These are phyloP conservation scores for Nemania abortiva DNA, from an alignment of 2,329 filamentous ascomycete species.

Conservation along the genomic window DNA sequence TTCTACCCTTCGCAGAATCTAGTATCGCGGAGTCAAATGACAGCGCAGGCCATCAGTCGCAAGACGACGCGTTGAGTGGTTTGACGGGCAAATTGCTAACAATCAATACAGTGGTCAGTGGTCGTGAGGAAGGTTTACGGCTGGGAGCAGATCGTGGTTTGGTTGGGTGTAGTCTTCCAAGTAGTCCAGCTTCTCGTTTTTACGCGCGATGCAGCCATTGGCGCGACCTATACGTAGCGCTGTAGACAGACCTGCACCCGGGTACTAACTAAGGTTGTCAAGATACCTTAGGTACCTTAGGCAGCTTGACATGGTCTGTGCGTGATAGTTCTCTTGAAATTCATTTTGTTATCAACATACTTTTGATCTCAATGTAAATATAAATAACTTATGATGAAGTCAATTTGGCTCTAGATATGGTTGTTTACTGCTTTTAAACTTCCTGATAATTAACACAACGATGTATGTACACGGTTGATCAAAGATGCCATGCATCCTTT, in stretches of 20 bases:
- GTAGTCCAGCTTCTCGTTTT: slow-evolving; percentile 35
- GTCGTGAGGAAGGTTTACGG: slow-evolving; percentile 8
- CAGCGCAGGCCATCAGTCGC: slow-evolving; percentile 15
- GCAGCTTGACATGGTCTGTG: not conserved
- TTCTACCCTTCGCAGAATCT: not conserved
- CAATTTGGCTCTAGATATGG: no score
- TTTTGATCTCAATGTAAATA: no score
- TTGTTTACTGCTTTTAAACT: no score
- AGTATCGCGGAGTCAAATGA: slow-evolving; percentile 12
- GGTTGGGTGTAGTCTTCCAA: slow-evolving; percentile 11
- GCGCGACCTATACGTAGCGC: slow-evolving; percentile 23
- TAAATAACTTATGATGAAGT: no score
- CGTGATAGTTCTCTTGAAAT: no score
- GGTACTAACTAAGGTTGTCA: no score
- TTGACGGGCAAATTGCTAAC: slow-evolving; percentile 6
- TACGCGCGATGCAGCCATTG: slow-evolving; percentile 34
- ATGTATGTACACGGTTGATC: no score
- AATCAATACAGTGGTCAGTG: slow-evolving; percentile 6
- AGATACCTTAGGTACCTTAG: not conserved
- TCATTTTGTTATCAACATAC: no score
- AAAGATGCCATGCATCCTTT: no score
- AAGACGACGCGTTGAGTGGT: not conserved
- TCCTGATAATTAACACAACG: no score
- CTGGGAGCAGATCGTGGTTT: slow-evolving; percentile 1
- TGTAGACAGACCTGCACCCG: not conserved